Evolutionary conservation across 2,329 filamentous ascomycete genomes (phyloP).

Genomic region (Scleromitrula shiraiana): DNA sequence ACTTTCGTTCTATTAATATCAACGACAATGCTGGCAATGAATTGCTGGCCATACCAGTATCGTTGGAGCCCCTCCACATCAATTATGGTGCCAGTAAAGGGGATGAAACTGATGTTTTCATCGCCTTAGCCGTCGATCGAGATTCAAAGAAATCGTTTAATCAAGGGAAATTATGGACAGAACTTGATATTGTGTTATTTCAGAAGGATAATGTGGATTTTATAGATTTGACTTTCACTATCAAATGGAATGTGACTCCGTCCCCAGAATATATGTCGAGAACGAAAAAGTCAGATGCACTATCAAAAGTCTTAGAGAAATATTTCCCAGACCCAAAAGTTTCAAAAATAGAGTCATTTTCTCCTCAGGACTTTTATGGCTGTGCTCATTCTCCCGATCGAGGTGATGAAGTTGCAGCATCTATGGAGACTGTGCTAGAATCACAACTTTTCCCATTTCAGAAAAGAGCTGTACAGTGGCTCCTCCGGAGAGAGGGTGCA

Average conservation of each 20-base stretch:
- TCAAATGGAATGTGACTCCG: constrained; percentile 28
- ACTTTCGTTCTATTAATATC: constrained; percentile 14
- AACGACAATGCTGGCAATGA: constrained; percentile 13
- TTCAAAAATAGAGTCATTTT: constrained; percentile 30
- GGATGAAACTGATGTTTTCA: constrained; percentile 15
- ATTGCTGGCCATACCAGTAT: constrained; percentile 16
- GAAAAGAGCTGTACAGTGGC: constrained; percentile 60
- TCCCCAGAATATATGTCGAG: constrained; percentile 17
- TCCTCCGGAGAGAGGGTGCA: constrained; percentile 58
- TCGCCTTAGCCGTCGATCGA: constrained; percentile 19
- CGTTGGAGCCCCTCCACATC: background rate
- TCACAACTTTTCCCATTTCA: constrained; percentile 64
- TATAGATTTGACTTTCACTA: constrained; percentile 20
- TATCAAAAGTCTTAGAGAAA: constrained; percentile 22
- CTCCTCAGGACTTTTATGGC: constrained; percentile 58
- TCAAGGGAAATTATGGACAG: constrained; percentile 25
- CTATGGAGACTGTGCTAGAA: constrained; percentile 37
- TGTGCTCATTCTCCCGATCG: constrained; percentile 53
- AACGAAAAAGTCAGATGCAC: constrained; percentile 12
- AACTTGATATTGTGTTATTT: constrained; percentile 19
- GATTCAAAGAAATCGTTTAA: constrained; percentile 20
- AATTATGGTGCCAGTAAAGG: background rate
- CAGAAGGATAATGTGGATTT: constrained; percentile 16
- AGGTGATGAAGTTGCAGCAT: constrained; percentile 32
- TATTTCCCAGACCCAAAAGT: constrained; percentile 25